A percentile compares a stretch with the other conserved stretches of the same genome.
Conservation (phyloP, 345 rosid genomes). For the Eucalyptus guilfoylei region DNA sequence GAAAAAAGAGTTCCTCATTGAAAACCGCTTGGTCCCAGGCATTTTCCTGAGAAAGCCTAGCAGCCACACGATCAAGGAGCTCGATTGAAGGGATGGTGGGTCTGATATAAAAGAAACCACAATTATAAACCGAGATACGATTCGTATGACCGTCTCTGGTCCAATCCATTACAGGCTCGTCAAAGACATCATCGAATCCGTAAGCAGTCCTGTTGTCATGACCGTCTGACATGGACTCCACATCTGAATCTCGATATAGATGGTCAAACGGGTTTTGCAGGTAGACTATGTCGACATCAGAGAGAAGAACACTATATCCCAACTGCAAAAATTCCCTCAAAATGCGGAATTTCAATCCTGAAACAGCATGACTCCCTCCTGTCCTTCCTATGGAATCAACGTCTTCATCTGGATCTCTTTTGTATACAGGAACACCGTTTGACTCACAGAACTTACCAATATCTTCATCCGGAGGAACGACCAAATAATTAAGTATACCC, state of each 20-base stretch:
- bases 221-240: conserved; percentile 39
- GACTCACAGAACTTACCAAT: conserved; percentile 14
- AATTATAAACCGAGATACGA: conserved; percentile 39
- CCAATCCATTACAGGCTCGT: conserved; percentile 41
- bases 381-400: conserved; percentile 20
- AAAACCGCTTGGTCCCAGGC: conserved; percentile 40
- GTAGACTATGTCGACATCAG: conserved; percentile 27
- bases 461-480: conserved; percentile 22
- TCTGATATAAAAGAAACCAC: conserved; percentile 38
- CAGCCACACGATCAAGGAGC: conserved; percentile 36
- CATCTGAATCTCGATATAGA: conserved; percentile 30
- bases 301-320: conserved; percentile 39
- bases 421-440: conserved; percentile 28
- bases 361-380: conserved; percentile 28
- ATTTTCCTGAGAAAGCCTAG: conserved; percentile 8
- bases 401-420: conserved; percentile 18
- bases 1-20: conserved; percentile 34
- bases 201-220: conserved; percentile 31
- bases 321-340: conserved; percentile 43
- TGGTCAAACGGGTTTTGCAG: conserved; percentile 33
- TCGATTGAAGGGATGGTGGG: conserved; percentile 31
- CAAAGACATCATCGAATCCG: conserved; percentile 22
- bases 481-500: conserved; percentile 31
- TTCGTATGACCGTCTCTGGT: conserved; percentile 26
- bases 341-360: conserved; percentile 30